Base-by-base conservation (phyloP, 2,329 filamentous ascomycete genomes). In the Cladosporium sp. region DNA sequence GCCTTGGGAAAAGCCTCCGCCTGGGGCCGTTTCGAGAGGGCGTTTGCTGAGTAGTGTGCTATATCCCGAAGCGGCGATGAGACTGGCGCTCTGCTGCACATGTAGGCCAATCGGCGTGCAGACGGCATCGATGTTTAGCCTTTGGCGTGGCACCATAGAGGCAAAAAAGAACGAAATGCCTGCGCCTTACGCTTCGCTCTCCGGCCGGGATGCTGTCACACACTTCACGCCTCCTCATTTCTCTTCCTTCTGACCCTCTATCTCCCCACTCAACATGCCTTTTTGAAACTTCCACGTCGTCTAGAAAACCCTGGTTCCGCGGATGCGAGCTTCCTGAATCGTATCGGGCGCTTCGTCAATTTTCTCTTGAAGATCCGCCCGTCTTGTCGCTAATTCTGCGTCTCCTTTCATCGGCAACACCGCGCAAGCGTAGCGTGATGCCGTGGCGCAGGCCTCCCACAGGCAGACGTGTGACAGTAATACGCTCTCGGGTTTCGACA, bases 241-340 rank as follows among this genome's bases (percentile, higher is more conserved):
- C 20, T 47, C 34, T 17, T 30, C 40, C 29, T 37, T 19, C n/a
- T 29, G 22, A 18, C 43, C 43, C 43, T 45, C 32, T 47, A 41
- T 41, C 45, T 48, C 32, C 20, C 43, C 43, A 38, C 32, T 37
- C 43, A 15, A n/a, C 32, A 13, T 27, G 13, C 39, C 39, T 27
- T 41, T 15, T 11, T 41, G 39, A 41, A 41, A 41, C 39, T 24
- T 41, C 27, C 37, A 39, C 15, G 11, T 20, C 18, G 17, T 20
- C 37, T 17, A 13, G 18, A 18, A 18, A 41, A 36, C 45, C 45
- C 45, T 48, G 45, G 30, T 41, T 27, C 45, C 37, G 27, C 45
- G 27, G 45, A 27, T 48, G 45, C 45, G 37, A 48, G 45, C 27
- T 48, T 40, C 45, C 45, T 48, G 45, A 48, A 48, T 48, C 45